Percentiles rank a stretch among this genome's conserved stretches.
These are phyloP conservation scores for Alnus rubra DNA, from an alignment of 306 rosid genomes.

Conservation along the genomic window DNA sequence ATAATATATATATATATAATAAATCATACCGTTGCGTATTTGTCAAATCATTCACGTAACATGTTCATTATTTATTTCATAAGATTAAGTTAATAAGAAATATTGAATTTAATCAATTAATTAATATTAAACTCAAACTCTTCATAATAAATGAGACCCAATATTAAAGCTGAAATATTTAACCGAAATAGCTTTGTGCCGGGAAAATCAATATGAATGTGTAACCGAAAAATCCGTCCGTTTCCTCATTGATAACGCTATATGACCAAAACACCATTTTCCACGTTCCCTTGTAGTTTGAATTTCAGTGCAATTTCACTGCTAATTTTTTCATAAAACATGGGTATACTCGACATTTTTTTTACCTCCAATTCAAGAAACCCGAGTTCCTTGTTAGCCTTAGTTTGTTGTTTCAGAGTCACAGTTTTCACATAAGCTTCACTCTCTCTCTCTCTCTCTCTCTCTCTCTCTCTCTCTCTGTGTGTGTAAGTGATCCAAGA, in stretches of 20 bases:
- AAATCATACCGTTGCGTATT: too few species aligned
- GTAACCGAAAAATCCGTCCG: not conserved
- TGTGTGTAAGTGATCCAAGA: not conserved
- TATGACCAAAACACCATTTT: conserved; percentile 24
- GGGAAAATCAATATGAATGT: conserved; percentile 20
- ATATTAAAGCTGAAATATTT: too few species aligned
- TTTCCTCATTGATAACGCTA: not conserved
- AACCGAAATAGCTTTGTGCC: conserved; percentile 5
- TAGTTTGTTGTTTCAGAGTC: not conserved
- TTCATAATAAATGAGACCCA: too few species aligned
- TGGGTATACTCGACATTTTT: conserved; percentile 12
- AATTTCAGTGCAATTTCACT: not conserved
- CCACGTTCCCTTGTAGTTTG: too few species aligned
- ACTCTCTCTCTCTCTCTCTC: not conserved
- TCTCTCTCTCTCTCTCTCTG: not conserved
- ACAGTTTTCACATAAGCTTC: not conserved
- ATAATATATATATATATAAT: too few species aligned
- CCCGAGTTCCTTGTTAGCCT: not conserved
- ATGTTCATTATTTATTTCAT: too few species aligned
- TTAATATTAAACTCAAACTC: too few species aligned
- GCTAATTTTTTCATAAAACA: not conserved
- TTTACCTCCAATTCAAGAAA: not conserved
- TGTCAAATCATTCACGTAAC: too few species aligned
- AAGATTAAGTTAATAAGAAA: too few species aligned
- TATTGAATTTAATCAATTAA: too few species aligned